These are phyloP conservation scores for Fomitopsis betulina DNA, from an alignment of 1,284 basidiomycete species.

Conservation along the genomic window DNA sequence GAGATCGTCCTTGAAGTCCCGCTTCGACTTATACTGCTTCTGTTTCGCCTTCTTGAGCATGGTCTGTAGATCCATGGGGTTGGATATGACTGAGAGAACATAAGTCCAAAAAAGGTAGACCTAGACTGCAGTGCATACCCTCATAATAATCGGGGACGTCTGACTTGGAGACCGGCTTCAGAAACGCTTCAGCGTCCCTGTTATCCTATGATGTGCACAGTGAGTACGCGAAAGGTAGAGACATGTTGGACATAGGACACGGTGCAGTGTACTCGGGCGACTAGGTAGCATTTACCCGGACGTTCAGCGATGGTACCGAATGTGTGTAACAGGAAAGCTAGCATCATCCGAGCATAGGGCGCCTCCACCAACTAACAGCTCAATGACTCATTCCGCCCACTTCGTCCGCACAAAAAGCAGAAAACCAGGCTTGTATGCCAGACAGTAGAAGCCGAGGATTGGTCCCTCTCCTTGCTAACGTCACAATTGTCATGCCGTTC, in stretches of 20 bases:
- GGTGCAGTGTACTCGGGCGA: too few species aligned
- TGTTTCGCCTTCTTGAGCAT: conserved; percentile 91
- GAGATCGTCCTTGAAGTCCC: conserved; percentile 90
- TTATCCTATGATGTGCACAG: conserved; percentile 54
- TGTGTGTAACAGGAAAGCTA: too few species aligned
- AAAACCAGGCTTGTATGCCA: not conserved
- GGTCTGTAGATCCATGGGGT: conserved; percentile 93
- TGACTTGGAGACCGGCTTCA: conserved; percentile 82
- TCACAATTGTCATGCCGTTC: too few species aligned
- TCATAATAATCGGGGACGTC: conserved; percentile 91
- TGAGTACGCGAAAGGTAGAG: not conserved
- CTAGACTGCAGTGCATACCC: conserved; percentile 36
- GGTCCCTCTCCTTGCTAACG: not conserved
- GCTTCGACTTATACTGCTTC: conserved; percentile 90
- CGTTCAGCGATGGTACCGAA: too few species aligned
- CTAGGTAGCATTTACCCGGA: too few species aligned
- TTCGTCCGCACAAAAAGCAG: too few species aligned
- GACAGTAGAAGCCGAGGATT: not conserved
- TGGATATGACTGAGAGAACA: conserved; percentile 63
- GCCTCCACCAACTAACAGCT: too few species aligned
- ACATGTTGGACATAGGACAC: not conserved
- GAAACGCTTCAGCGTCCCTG: conserved; percentile 84
- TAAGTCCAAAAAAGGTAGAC: conserved; percentile 3
- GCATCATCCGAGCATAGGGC: too few species aligned
- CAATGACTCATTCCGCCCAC: too few species aligned